Evolutionary conservation across 2,329 filamentous ascomycete species (phyloP).

Genomic region (Diaporthe capsici): DNA sequence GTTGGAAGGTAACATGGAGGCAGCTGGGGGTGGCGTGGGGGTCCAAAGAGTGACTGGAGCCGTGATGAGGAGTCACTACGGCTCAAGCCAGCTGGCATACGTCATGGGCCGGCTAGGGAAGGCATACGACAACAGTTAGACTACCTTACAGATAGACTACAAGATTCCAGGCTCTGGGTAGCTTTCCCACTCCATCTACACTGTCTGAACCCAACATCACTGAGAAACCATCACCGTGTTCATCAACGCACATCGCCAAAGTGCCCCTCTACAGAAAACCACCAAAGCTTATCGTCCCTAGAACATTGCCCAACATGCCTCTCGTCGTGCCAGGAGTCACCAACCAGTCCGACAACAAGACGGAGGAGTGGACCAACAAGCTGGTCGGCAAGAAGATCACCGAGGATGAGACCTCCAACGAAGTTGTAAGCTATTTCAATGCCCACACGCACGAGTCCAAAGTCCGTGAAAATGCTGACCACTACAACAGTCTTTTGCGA

Average conservation of each 20-base stretch:
- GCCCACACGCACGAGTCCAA: background rate
- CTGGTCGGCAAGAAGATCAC: slow-evolving; percentile 74
- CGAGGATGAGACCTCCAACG: slow-evolving; percentile 61
- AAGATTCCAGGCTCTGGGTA: background rate
- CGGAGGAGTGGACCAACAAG: slow-evolving; percentile 72
- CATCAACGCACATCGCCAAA: background rate
- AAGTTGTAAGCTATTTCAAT: slow-evolving; percentile 61
- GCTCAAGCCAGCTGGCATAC: slow-evolving; percentile 11
- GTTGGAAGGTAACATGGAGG: background rate
- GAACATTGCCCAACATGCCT: slow-evolving; percentile 67
- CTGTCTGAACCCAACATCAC: background rate
- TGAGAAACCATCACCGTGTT: background rate
- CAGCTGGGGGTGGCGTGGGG: background rate
- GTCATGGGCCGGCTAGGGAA: slow-evolving; percentile 32
- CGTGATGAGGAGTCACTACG: background rate
- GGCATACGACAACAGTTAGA: background rate
- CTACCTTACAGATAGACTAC: background rate
- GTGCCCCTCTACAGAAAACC: slow-evolving; percentile 16
- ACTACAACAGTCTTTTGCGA: slow-evolving; percentile 68
- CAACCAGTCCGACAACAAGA: slow-evolving; percentile 59
- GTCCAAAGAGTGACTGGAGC: background rate
- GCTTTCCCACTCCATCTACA: background rate
- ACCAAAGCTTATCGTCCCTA: slow-evolving; percentile 6
- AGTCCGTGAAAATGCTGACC: background rate
- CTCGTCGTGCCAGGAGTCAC: slow-evolving; percentile 74